Conservation (phyloP, 352 stramenopile genomes). For the Pythium phragmiticola region DNA sequence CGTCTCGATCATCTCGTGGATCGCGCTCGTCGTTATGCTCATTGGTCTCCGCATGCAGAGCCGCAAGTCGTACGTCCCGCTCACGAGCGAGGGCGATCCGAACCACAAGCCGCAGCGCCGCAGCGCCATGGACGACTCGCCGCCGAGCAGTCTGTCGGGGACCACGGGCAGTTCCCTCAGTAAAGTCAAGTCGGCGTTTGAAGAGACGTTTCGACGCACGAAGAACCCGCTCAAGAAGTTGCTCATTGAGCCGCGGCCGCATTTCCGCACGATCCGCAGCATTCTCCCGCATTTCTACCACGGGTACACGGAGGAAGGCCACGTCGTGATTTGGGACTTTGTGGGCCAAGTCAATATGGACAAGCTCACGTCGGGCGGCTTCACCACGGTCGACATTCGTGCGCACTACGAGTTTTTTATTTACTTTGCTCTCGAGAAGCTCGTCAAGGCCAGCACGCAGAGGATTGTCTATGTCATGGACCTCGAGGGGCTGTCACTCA, state of each 20-base stretch:
- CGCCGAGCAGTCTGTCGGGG: conserved; percentile 20
- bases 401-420: conserved; percentile 81
- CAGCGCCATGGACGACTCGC: conserved; percentile 32
- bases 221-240: conserved; percentile 44
- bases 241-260: conserved; percentile 52
- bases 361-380: conserved; percentile 57
- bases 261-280: conserved; percentile 68
- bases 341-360: conserved; percentile 80
- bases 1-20: conserved; percentile 68
- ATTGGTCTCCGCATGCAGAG: conserved; percentile 62
- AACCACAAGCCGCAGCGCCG: conserved; percentile 43
- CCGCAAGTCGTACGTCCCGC: conserved; percentile 62
- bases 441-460: conserved; percentile 55
- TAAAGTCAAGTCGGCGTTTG: conserved; percentile 66
- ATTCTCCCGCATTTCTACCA: conserved; percentile 80
- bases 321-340: conserved; percentile 80
- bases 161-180: conserved; percentile 37
- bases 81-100: conserved; percentile 54
- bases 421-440: conserved; percentile 65
- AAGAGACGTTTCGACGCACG: conserved; percentile 53
- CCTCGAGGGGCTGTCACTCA: conserved; percentile 71
- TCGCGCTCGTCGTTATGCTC: conserved; percentile 66
- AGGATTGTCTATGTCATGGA: conserved; percentile 80
- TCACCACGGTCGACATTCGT: conserved; percentile 68
- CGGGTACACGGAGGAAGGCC: conserved; percentile 62